phyloP scores from a whole-genome alignment of 805 yeast genomes.

The Myxozyma kluyveri region DNA sequence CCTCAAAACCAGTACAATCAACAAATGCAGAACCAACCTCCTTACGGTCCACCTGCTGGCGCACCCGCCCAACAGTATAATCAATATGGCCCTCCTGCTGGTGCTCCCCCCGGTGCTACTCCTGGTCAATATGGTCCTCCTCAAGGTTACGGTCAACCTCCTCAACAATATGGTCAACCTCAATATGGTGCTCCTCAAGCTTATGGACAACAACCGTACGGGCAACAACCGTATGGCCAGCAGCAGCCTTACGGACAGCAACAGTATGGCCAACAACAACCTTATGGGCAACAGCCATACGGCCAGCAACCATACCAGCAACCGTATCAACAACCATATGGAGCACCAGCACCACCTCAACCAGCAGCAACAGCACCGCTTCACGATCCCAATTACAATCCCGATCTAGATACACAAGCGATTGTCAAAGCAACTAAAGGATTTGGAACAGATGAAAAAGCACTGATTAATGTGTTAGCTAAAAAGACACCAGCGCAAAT shows the following conservation, averaged over 20 bases:
- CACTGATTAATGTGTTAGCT: constrained; percentile 24
- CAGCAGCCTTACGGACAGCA: constrained; percentile 8
- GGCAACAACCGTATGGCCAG: neutral
- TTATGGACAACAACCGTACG: constrained; percentile 3
- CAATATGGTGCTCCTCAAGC: constrained; percentile 1
- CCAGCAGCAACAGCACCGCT: neutral
- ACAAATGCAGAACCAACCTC: too few species aligned
- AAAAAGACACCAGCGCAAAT: constrained; percentile 25
- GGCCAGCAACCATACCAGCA: constrained; percentile 2
- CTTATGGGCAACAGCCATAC: constrained; percentile 2
- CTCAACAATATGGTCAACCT: constrained; percentile 13
- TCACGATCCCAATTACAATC: constrained; percentile 25
- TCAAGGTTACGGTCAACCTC: constrained; percentile 5
- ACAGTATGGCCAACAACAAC: constrained; percentile 8
- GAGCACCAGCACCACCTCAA: constrained; percentile 1
- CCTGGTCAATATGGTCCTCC: constrained; percentile 4
- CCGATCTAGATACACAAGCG: constrained; percentile 23
- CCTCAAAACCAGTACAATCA: constrained; percentile 3
- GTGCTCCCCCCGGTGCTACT: neutral
- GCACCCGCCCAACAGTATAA: neutral
- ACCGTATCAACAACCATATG: constrained; percentile 2
- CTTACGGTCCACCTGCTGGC: neutral
- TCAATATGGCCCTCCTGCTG: neutral
- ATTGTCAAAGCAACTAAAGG: constrained; percentile 31
- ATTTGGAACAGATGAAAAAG: constrained; percentile 32